Base-by-base conservation (phyloP, 2,329 filamentous ascomycete species). In the Trichoderma arundinaceum region DNA sequence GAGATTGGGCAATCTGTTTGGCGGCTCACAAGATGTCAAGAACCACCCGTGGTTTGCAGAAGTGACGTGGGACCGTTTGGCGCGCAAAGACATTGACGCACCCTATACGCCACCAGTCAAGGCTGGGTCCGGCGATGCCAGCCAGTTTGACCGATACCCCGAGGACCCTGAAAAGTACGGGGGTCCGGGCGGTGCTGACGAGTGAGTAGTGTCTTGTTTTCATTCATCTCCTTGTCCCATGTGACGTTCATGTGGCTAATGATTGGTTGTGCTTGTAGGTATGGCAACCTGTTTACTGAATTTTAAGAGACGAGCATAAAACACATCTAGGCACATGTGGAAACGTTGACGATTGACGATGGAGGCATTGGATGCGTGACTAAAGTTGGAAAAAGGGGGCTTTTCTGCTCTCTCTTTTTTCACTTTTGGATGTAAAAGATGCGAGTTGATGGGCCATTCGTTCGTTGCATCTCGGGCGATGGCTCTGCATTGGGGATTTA, bases 141-240 rank as follows among this genome's bases (percentile, higher is more conserved):
- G 94, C 79, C 92, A 97, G 78, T 99, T 99, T 75, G 95, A 99
- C 80, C 92, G 94, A 77, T 99, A 99, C 78, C 94, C 95, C 1
- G 95, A 99, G 79, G 95, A 99, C 78, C 92, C 92, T 51, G 95
- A 99, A 78, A 88, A 90, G 75, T 99, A 99, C 76, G 95, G 95
- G 44, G 82, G 86, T 71, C 81, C 80, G 62, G 74, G 69, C 64
- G 93, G 92, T 52, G 83, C 89, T 69, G 94, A 98, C 79, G 90
- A 92, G 94, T 97, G 84, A 82, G 94, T 91, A 64, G 13, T 33
- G 13, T 33, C 4, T 13, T 19, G 13, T 32, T 15, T 15, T 32
- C 3, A 3, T 4, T 4, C 7, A 3, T 6, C 1, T n/a, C n/a
- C 17, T 33, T 4, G 3, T 4, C 9, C 15, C 10, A 22, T 28